Conservation (phyloP, 1,139 yeast species). For the Taiozyma sp. region DNA sequence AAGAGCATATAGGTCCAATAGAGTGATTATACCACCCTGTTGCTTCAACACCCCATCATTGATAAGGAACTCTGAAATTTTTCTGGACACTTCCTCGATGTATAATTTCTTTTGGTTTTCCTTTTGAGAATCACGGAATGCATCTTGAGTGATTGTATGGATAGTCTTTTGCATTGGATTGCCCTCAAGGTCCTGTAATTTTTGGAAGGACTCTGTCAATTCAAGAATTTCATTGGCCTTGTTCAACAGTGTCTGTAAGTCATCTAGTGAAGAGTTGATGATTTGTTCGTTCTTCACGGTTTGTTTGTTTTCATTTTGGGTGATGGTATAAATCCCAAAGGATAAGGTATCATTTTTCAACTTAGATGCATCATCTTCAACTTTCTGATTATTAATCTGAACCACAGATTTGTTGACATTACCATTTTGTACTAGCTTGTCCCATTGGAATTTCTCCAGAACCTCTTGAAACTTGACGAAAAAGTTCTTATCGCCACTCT, state of each 20-base stretch:
- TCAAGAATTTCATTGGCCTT: constrained; percentile 71
- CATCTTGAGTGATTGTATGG: constrained; percentile 31
- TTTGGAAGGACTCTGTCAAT: constrained; percentile 46
- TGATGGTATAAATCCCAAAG: constrained; percentile 69
- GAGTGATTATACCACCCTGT: constrained; percentile 53
- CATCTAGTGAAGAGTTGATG: constrained; percentile 68
- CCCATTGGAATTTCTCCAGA: constrained; percentile 46
- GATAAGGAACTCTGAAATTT: constrained; percentile 50
- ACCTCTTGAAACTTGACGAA: constrained; percentile 36
- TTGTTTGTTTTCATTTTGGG: constrained; percentile 52
- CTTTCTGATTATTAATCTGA: constrained; percentile 9
- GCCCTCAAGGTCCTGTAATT: constrained; percentile 7
- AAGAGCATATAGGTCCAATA: constrained; percentile 55
- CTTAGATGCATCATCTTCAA: constrained; percentile 3
- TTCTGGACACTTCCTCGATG: constrained; percentile 42
- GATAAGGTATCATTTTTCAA: constrained; percentile 5
- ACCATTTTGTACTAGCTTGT: constrained; percentile 19
- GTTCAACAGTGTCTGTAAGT: constrained; percentile 70
- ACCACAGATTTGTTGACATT: constrained; percentile 16
- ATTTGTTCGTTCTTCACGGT: constrained; percentile 59
- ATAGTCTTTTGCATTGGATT: constrained; percentile 14
- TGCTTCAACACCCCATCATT: constrained; percentile 37
- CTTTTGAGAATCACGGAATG: constrained; percentile 32
- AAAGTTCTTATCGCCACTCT: constrained; percentile 52
- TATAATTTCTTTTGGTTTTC: constrained; percentile 25